Base-by-base conservation (phyloP, 495 filamentous ascomycete genomes). In the Monascus purpureus region DNA sequence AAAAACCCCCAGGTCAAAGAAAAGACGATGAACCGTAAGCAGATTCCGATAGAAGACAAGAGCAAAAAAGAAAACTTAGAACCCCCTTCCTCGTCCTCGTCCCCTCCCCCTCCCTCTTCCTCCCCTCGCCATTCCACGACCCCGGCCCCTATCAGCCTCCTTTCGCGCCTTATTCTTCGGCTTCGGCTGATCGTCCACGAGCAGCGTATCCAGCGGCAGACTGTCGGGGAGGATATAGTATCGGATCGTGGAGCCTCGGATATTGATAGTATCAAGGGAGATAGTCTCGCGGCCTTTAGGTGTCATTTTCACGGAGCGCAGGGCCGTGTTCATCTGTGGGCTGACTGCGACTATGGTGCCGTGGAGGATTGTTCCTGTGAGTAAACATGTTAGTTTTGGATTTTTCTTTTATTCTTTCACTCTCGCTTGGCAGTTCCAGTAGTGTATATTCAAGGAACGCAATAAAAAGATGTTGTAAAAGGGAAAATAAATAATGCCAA, bases 151-250 rank as follows among this genome's bases (percentile, higher is more conserved):
- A 42, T 82, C 80, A 17, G 75, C 67, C 59, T 97, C 92, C 68
- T 97, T 97, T 47, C 90, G 67, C 17, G 90, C 88, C 74, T 96
- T 96, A 59, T 97, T 96, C 76, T 96, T 96, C 30, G 90, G 88
- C 64, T 97, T 97, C 19, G 87, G 84, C 32, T 84, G 75, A 55
- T 97, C 90, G 47, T 97, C 90, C 36, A 97, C 84, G 9, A 97
- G 65, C 19, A 97, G 70, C 9, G 87, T 92, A 52, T 97, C 90
- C 28, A 97, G 70, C 12, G 87, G 90, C 34, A 97, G 70, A 29
- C 79, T 87, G 59, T 97, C 90, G 18, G 90, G 90, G 3, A 96
- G 76, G 47, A 95, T 90, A 53, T 78, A 84, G 57, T 94, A 93
- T 40, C 88, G 73, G 46, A 96, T 88, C 1, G 84, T 92, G 24